phyloP scores from a whole-genome alignment of 371 early-diverging fungal species.

The Fennellomyces sp. region DNA sequence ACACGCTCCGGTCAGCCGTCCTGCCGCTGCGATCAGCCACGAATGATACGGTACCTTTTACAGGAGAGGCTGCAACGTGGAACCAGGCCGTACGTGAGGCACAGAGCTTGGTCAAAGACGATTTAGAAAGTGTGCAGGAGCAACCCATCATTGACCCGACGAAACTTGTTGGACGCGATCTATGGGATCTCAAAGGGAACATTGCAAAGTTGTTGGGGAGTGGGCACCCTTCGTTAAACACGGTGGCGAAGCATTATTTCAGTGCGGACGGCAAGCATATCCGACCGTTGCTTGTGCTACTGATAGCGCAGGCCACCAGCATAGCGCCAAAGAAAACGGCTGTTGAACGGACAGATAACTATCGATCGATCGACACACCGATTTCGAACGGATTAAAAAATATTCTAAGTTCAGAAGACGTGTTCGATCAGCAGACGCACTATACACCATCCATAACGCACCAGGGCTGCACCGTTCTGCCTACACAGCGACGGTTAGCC shows the following conservation, averaged over 20 bases:
- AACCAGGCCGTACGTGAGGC: constrained; percentile 59
- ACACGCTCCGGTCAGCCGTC: constrained; percentile 23
- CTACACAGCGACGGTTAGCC: constrained; percentile 90
- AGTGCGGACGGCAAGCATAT: constrained; percentile 89
- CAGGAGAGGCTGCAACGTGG: constrained; percentile 48
- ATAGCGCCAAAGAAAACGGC: constrained; percentile 54
- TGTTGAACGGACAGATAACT: constrained; percentile 33
- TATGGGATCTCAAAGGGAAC: constrained; percentile 84
- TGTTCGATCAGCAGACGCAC: constrained; percentile 39
- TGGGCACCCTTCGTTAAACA: constrained; percentile 86
- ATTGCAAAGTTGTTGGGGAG: constrained; percentile 83
- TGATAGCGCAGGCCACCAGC: constrained; percentile 88
- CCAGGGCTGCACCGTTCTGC: constrained; percentile 70
- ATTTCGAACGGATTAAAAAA: constrained; percentile 52
- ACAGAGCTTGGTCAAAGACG: constrained; percentile 47
- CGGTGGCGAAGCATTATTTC: constrained; percentile 91
- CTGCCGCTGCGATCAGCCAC: constrained; percentile 16
- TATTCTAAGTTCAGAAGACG: constrained; percentile 27
- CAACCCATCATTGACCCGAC: constrained; percentile 57
- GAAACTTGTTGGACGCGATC: constrained; percentile 74
- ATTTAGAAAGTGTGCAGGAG: background rate
- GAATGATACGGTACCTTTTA: constrained; percentile 27
- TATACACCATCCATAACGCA: constrained; percentile 52
- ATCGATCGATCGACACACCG: constrained; percentile 55
- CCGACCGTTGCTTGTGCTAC: constrained; percentile 88